These are phyloP conservation scores for rapeseed (Brassica napus) DNA, from an alignment of 345 rosid species.

Conservation along the genomic window DNA sequence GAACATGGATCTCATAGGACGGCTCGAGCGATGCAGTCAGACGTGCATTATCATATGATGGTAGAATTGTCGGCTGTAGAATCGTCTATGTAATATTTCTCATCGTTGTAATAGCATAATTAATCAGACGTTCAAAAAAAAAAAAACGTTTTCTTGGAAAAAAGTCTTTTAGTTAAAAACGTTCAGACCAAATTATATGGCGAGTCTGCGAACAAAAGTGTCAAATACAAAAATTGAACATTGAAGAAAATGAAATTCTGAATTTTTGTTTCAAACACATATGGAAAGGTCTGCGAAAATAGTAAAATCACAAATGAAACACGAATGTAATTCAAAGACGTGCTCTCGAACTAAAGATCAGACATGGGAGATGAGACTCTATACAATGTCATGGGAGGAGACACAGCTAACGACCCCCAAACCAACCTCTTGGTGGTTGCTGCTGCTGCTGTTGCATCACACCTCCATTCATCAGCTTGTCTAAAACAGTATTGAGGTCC, in stretches of 20 bases:
- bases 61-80: too few relatives aligned
- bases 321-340: neutral
- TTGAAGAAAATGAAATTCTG: neutral
- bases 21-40: too few relatives aligned
- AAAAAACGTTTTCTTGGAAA: too few relatives aligned
- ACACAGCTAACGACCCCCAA: constrained; percentile 53
- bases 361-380: constrained; percentile 23
- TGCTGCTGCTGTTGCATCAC: constrained; percentile 51
- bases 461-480: constrained; percentile 88
- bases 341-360: neutral
- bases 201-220: neutral
- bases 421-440: constrained; percentile 80
- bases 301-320: constrained; percentile 4
- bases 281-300: neutral
- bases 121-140: too few relatives aligned
- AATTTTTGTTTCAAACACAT: constrained; percentile 10
- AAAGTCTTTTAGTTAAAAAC: too few relatives aligned
- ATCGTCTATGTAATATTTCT: too few relatives aligned
- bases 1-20: too few relatives aligned
- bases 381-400: constrained; percentile 32
- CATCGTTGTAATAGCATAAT: too few relatives aligned
- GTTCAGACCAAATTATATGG: neutral
- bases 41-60: too few relatives aligned
- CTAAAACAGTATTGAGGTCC: constrained; percentile 85
- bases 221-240: constrained; percentile 18